phyloP scores from a whole-genome alignment of 108 stramenopile species.

The Skeletonema menzelii region DNA sequence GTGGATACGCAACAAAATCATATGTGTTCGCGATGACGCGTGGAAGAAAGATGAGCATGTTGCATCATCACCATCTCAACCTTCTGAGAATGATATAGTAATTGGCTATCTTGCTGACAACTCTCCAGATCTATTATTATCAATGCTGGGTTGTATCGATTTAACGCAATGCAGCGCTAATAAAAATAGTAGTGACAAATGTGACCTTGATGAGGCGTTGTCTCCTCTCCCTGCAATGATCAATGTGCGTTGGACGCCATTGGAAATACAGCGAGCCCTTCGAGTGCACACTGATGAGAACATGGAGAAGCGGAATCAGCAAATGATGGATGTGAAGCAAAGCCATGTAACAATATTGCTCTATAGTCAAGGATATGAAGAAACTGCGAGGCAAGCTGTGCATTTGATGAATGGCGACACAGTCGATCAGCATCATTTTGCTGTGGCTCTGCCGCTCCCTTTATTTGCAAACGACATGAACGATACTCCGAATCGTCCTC shows the following conservation, averaged over 20 bases:
- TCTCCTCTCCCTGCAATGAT: conserved; percentile 54
- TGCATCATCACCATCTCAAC: neutral
- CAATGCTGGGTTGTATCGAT: conserved; percentile 53
- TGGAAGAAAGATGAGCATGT: neutral
- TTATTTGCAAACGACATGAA: neutral
- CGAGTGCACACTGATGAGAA: neutral
- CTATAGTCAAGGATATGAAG: conserved; percentile 42
- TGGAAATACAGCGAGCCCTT: conserved; percentile 63
- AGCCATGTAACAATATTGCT: conserved; percentile 40
- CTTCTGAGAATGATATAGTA: conserved; percentile 14
- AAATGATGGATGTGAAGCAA: neutral
- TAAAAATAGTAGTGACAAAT: neutral
- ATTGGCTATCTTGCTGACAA: conserved; percentile 51
- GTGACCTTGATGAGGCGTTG: neutral
- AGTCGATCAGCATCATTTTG: conserved; percentile 9
- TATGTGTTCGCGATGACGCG: neutral
- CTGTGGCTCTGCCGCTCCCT: conserved; percentile 28
- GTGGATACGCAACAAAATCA: conserved; percentile 5
- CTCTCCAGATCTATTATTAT: conserved; percentile 62
- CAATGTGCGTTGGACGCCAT: conserved; percentile 75
- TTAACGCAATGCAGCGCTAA: neutral
- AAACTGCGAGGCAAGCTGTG: conserved; percentile 29
- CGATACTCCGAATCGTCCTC: neutral
- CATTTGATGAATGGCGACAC: conserved; percentile 6
- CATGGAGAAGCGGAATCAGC: neutral